Percentiles rank a stretch among this genome's conserved stretches.
These are phyloP conservation scores for Cadophora malorum DNA, from an alignment of 2,329 filamentous ascomycete species.

Conservation along the genomic window DNA sequence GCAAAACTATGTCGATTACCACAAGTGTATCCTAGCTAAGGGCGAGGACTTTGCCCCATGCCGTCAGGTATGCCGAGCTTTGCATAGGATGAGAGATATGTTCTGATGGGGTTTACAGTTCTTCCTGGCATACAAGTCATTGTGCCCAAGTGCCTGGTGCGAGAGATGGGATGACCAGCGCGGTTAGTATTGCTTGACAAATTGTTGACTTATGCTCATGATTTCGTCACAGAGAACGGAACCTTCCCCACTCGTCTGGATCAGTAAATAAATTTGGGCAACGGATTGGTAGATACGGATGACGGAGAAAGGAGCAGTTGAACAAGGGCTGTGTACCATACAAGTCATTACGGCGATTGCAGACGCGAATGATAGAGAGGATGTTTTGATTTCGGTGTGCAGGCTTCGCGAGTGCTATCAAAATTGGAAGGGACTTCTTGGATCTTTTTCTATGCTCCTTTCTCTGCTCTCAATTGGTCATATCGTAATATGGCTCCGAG, in stretches of 20 bases:
- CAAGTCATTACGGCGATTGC: constrained; percentile 40
- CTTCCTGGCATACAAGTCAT: constrained; percentile 93
- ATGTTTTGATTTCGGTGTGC: constrained; percentile 21
- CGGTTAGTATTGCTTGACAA: constrained; percentile 62
- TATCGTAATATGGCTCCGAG: constrained; percentile 51
- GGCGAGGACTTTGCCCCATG: constrained; percentile 98
- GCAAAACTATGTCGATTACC: constrained; percentile 99
- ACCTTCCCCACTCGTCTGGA: constrained; percentile 73
- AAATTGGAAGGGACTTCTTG: constrained; percentile 15
- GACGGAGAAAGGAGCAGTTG: constrained; percentile 34
- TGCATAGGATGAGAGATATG: too few relatives aligned
- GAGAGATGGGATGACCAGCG: constrained; percentile 97
- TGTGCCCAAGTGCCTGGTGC: constrained; percentile 96
- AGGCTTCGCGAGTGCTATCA: constrained; percentile 15
- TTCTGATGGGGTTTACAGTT: constrained; percentile 65
- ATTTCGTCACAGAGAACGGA: constrained; percentile 60
- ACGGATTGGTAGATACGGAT: constrained; percentile 20
- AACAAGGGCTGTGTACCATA: constrained; percentile 43
- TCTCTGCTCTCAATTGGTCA: constrained; percentile 44
- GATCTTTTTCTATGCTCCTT: constrained; percentile 22
- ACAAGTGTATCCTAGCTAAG: constrained; percentile 99
- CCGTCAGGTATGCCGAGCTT: constrained; percentile 79
- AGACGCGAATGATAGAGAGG: constrained; percentile 35
- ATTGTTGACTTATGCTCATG: constrained; percentile 31
- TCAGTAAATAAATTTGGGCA: constrained; percentile 43